Base-by-base conservation (phyloP, 1,284 basidiomycete genomes). In the Trichosporon inkin region DNA sequence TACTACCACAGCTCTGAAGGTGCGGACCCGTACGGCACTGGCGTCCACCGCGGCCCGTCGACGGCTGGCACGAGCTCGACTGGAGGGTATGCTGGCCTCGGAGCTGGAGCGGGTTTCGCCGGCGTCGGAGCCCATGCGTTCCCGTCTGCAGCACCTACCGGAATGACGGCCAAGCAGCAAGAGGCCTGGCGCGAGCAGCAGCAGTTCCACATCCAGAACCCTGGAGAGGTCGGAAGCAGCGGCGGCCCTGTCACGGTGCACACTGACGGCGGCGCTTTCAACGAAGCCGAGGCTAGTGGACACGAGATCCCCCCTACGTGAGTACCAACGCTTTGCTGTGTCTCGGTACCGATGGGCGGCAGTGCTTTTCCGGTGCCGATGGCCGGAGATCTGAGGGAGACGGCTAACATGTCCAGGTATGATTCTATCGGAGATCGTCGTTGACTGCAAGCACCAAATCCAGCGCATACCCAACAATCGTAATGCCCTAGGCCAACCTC, bases 151-250 rank as follows among this genome's bases (percentile, higher is more conserved):
- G 57, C 49, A n/a, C 51, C 44, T 16, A 39, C 62, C 14, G 68
- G 61, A 24, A 71, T 73, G 73, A 60, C 65, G 1, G 63, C 69
- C 11, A 76, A 76, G 65, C 74, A 76, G 65, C 54, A 68, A 28
- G 74, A 76, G 63, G 73, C 73, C 40, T 72, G 71, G 56, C 68
- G 71, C 36, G 73, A 76, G 51, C 58, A 58, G 10, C 69, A 75
- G 58, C 58, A 70, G 19, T 70, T 70, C 64, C 67, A 65, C 36
- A 70, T 73, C 13, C 68, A 67, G 54, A 73, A 72, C 60, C 67
- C 47, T 52, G 53, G 55, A 7, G 52, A 24, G 8, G 60, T 37
- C 6, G 19, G 39, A 10, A 13, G 24, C 47, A 37, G 63, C 55
- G 14, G 39, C 58, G 47, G 44, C n/a, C 64, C 56, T 10, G 65